Percentiles rank a stretch among this genome's conserved stretches.
These are phyloP conservation scores for Craterostigma plantagineum DNA, from an alignment of 257 asterid genomes.

Conservation along the genomic window DNA sequence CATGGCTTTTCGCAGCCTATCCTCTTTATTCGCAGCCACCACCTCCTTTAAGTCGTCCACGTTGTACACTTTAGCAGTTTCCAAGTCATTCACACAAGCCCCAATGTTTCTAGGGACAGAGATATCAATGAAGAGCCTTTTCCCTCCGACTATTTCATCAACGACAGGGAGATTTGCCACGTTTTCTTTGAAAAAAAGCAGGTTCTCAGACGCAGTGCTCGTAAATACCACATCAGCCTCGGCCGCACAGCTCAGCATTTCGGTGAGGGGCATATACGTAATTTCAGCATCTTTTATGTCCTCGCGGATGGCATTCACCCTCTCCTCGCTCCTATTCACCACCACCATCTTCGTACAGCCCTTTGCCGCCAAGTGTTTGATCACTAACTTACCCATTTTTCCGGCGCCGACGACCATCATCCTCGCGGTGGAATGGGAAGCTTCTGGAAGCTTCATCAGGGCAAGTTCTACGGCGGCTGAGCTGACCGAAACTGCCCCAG, in stretches of 20 bases:
- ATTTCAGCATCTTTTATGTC: conserved; percentile 59
- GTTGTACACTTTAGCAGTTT: conserved; percentile 55
- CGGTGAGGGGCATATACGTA: conserved; percentile 46
- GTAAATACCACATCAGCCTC: conserved; percentile 82
- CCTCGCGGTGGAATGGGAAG: conserved; percentile 47
- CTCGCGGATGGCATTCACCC: conserved; percentile 61
- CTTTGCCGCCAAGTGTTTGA: conserved; percentile 80
- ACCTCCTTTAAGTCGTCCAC: conserved; percentile 94
- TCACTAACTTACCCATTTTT: conserved; percentile 96
- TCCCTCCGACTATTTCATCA: conserved; percentile 24
- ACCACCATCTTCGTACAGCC: conserved; percentile 86
- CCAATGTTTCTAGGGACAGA: conserved; percentile 92
- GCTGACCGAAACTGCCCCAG: conserved; percentile 93
- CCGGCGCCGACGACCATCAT: conserved; percentile 85
- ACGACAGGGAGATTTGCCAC: conserved; percentile 39
- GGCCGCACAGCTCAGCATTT: conserved; percentile 41
- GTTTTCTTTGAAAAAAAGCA: conserved; percentile 46
- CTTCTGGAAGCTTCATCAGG: conserved; percentile 65
- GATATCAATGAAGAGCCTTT: conserved; percentile 63
- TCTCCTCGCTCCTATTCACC: conserved; percentile 60
- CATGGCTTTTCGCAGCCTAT: conserved; percentile 70
- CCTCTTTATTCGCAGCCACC: conserved; percentile 91
- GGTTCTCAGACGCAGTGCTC: conserved; percentile 72
- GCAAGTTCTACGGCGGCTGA: conserved; percentile 95
- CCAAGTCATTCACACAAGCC: conserved; percentile 54